Conservation (phyloP, 768 basidiomycete species). For the Gautieria morchelliformis region DNA sequence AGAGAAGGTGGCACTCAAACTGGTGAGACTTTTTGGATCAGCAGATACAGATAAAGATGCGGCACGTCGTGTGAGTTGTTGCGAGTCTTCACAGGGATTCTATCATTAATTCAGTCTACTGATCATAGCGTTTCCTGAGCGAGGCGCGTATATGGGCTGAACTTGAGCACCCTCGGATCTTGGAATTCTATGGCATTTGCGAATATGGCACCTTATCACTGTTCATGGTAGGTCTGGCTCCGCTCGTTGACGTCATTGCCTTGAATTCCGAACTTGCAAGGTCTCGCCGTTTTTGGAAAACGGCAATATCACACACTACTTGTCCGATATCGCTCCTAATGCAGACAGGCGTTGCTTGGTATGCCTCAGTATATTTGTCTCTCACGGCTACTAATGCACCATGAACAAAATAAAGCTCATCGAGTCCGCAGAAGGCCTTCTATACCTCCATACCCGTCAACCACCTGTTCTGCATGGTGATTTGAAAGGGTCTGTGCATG, state of each 20-base stretch:
- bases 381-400: neutral
- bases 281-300: slow-evolving; percentile 16
- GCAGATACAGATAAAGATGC: slow-evolving; percentile 1
- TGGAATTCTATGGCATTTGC: slow-evolving; percentile 12
- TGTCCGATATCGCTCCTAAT: slow-evolving; percentile 5
- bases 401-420: slow-evolving; percentile 23
- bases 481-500: slow-evolving; percentile 13
- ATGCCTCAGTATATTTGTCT: neutral
- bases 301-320: slow-evolving; percentile 18
- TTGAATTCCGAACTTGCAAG: neutral
- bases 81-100: neutral
- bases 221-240: neutral
- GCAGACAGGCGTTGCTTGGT: neutral
- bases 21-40: slow-evolving; percentile 7
- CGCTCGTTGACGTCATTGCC: neutral
- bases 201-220: slow-evolving; percentile 10
- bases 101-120: neutral
- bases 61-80: neutral
- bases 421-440: slow-evolving; percentile 33
- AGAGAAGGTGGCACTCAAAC: slow-evolving; percentile 11
- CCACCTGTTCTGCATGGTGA: slow-evolving; percentile 28
- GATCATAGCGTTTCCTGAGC: slow-evolving; percentile 5
- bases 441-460: slow-evolving; percentile 32
- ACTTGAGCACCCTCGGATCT: slow-evolving; percentile 9
- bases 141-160: slow-evolving; percentile 9